Evolutionary conservation across 2,329 filamentous ascomycete species (phyloP).

Genomic region (Phialocephala subalpina): DNA sequence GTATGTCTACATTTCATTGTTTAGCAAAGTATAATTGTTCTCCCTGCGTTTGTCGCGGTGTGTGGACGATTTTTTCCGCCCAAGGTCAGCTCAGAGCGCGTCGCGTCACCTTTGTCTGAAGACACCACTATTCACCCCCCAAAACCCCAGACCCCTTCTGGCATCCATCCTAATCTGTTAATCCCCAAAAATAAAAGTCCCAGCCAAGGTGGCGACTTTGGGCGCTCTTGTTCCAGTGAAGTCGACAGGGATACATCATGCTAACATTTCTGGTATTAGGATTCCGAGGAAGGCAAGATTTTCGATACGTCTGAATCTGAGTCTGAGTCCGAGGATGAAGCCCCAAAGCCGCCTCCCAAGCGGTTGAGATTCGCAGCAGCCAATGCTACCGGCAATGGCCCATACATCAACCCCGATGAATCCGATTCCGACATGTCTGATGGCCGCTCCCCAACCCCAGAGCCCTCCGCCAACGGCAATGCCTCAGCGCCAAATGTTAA

Average conservation of each 20-base stretch:
- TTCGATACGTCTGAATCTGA: neutral
- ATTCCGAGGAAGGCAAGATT: neutral
- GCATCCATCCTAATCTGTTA: too few relatives aligned
- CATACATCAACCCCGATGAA: neutral
- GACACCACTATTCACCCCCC: too few relatives aligned
- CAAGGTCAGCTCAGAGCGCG: too few relatives aligned
- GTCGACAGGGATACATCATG: too few relatives aligned
- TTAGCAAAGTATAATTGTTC: neutral
- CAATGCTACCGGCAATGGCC: neutral
- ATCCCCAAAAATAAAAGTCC: too few relatives aligned
- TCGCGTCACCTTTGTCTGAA: too few relatives aligned
- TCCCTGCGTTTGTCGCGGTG: neutral
- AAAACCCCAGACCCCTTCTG: too few relatives aligned
- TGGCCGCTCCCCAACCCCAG: neutral
- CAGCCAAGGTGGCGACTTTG: too few relatives aligned
- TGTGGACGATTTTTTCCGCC: too few relatives aligned
- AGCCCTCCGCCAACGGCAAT: neutral
- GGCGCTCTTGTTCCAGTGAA: too few relatives aligned
- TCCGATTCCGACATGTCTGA: constrained; percentile 2
- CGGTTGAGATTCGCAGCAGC: neutral
- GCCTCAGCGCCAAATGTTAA: neutral
- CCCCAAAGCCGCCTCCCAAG: neutral
- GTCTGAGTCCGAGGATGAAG: neutral
- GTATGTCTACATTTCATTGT: constrained; percentile 7
- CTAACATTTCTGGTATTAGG: neutral